Percentiles rank a stretch among this genome's conserved stretches.
Conservation (phyloP, 164 flowering plant genomes). For the Piper betle region DNA sequence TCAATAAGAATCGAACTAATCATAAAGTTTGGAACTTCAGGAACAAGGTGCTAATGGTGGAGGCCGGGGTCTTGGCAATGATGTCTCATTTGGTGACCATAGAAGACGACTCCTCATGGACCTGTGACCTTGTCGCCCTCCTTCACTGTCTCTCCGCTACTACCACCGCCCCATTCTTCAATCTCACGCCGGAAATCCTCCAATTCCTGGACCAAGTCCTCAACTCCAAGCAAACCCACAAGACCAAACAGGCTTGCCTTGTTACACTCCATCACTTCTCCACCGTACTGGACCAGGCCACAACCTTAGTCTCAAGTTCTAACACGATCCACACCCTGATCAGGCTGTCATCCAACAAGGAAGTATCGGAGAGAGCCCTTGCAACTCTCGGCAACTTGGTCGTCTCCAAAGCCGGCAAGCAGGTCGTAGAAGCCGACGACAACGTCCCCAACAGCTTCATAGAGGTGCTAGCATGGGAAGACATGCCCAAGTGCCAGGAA, state of each 20-base stretch:
- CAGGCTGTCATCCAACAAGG: constrained; percentile 23
- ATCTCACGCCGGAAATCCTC: constrained; percentile 25
- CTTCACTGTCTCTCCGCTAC: constrained; percentile 40
- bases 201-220: constrained; percentile 36
- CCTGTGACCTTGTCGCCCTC: constrained; percentile 15
- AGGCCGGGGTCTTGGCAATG: constrained; percentile 57
- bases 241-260: constrained; percentile 37
- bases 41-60: constrained; percentile 78
- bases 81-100: constrained; percentile 31
- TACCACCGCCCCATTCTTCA: constrained; percentile 28
- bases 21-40: constrained; percentile 20
- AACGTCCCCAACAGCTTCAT: constrained; percentile 51
- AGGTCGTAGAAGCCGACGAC: constrained; percentile 42
- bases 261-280: constrained; percentile 59
- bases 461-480: constrained; percentile 69
- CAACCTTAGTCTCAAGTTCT: constrained; percentile 29
- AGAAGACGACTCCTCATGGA: constrained; percentile 21
- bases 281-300: constrained; percentile 42
- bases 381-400: constrained; percentile 63
- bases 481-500: constrained; percentile 68
- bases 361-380: constrained; percentile 54
- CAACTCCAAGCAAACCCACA: constrained; percentile 26
- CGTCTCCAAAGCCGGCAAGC: constrained; percentile 58
- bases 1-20: no score
- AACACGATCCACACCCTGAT: constrained; percentile 36